A percentile compares a stretch with the other conserved stretches of the same genome.
Evolutionary conservation across 2,329 filamentous ascomycete species (phyloP).

Genomic region (Cordyceps cateniannulata): DNA sequence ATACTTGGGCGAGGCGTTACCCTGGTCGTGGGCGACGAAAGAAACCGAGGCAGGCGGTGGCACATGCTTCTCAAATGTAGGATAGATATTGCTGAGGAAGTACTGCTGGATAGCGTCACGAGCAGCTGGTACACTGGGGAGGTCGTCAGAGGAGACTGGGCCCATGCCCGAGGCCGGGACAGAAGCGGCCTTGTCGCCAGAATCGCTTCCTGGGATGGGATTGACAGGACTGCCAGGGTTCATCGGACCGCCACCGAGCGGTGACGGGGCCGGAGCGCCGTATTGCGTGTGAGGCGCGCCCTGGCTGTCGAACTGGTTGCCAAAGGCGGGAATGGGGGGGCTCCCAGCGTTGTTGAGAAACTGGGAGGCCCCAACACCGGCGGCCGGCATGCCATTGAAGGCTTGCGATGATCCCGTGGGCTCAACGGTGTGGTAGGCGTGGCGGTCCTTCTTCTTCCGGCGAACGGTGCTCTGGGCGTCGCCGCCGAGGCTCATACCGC

Average conservation of each 20-base stretch:
- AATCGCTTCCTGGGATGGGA: conserved; percentile 18
- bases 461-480: conserved; percentile 44
- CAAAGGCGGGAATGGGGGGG: conserved; percentile 25
- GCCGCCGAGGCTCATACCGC: conserved; percentile 60
- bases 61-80: conserved; percentile 89
- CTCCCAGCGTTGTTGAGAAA: conserved; percentile 30
- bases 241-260: conserved; percentile 14
- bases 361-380: conserved; percentile 41
- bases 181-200: conserved; percentile 25
- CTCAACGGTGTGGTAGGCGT: conserved; percentile 85
- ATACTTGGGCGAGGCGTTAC: conserved; percentile 92
- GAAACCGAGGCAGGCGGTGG: conserved; percentile 83
- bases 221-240: conserved; percentile 20
- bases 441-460: conserved; percentile 89
- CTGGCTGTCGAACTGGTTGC: conserved; percentile 38
- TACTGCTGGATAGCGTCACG: conserved; percentile 77
- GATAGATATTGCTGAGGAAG: conserved; percentile 83
- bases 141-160: conserved; percentile 82
- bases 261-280: background rate
- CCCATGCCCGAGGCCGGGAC: conserved; percentile 27
- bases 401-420: conserved; percentile 60
- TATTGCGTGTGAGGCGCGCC: conserved; percentile 1
- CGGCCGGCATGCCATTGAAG: conserved; percentile 61
- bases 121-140: conserved; percentile 82
- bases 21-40: conserved; percentile 92